Evolutionary conservation across 2,329 filamentous ascomycete species (phyloP), one percentile per base, ranked within the genome.

Genomic region (Rhytidhysteron rufulum): DNA sequence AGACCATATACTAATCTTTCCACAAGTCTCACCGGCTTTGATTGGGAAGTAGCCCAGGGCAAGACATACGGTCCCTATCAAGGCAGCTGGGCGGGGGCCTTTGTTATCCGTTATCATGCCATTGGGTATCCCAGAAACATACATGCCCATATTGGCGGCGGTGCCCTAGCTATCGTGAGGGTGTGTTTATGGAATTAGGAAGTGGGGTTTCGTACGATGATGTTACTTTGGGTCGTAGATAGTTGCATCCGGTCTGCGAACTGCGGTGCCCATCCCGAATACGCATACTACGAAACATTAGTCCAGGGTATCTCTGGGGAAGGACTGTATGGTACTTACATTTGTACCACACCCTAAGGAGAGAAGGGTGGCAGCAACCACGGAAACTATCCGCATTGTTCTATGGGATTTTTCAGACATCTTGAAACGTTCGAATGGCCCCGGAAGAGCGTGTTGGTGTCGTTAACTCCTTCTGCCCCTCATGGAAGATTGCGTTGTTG

Each of bases 211-310:
- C 78, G 62, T 72, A 84, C 90, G 60, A 98, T 90, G 50, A 97
- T 68, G 67, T 98, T 97, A 67, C 82, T 89, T 65, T 96, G 78
- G 3, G 91, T 97, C n/a, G 93, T 85, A 11, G 89, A 89, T 45
- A 97, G 79, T 61, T 85, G 82, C 54, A 98, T 75, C 53, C 80
- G 83, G 57, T 94, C 83, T 36, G 90, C 89, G 61, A 96, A 96
- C 68, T 96, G 90, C 16, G 93, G 93, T 11, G 88, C 89, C 90
- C 93, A 98, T 67, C 91, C 91, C 40, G 89, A 96, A 69, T 96
- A 98, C 60, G 90, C 91, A 79, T 98, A 97, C 88, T 96, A 60
- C 36, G 29, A 37, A 13, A 25, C 37, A 44, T 65, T 43, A 71
- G 58, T 39, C 43, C 37, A 37, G 18, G n/a, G 27, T 29, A 13